Base-by-base conservation (phyloP, 2,329 filamentous ascomycete genomes). In the Diaporthe humulicola region DNA sequence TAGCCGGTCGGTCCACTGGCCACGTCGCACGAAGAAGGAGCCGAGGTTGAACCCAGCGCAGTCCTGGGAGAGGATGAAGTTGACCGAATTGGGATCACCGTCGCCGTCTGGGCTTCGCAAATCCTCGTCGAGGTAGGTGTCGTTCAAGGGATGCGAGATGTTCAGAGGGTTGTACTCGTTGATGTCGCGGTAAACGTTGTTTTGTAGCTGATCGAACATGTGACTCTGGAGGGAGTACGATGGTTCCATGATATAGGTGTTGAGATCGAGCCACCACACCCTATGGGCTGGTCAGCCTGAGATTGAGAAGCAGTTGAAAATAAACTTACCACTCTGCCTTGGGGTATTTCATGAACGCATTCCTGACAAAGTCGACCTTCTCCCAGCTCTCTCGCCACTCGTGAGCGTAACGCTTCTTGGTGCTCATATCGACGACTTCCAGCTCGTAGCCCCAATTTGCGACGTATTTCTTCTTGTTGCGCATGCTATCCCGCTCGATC, bases 381-480 rank as follows among this genome's bases (percentile, higher is more conserved):
- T 99, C 97, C 97, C 97, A 99, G 83, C 96, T 97, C 85, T 99
- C 97, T 81, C 97, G 91, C 97, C 97, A 99, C 85, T 99, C 97
- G 85, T 99, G 97, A 38, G 97, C 96, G 83, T 99, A 99, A 78
- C 96, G 92, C 86, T 98, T 98, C 90, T 98, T 98, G 71, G 96
- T 98, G 86, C 95, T 96, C 96, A 99, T 98, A 83, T 99, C 97
- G 78, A 98, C 95, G 81, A 98, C 93, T 83, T 99, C 97, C 74
- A 99, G 87, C 76, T 98, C 94, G 83, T 99, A 98, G 19, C 97
- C 97, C 96, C 97, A 98, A 82, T 89, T 90, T 45, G 91, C 89
- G 3, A 92, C 93, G 81, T 99, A 99, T 81, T 93, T 94, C 82
- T 93, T 93, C 88, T 99, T 99, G 86, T 99, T 99, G 83, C 93